Conservation (phyloP, 495 filamentous ascomycete species). For the Aspergillus incahuasiensis region DNA sequence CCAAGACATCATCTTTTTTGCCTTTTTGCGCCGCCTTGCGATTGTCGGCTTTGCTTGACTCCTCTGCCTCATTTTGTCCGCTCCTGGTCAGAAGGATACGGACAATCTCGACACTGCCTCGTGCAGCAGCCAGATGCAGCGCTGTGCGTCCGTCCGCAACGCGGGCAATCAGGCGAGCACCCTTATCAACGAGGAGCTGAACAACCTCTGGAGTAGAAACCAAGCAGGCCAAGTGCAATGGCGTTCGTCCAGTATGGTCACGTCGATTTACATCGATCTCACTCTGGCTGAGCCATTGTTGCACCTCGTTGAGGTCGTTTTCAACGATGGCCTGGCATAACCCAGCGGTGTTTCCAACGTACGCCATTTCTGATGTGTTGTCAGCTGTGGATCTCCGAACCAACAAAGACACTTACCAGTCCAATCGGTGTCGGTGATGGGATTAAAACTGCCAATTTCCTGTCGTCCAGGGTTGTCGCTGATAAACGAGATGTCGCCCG, state of each 20-base stretch:
- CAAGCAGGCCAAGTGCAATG: conserved; percentile 69
- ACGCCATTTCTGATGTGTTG: conserved; percentile 49
- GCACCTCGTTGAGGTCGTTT: conserved; percentile 58
- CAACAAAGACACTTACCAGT: conserved; percentile 52
- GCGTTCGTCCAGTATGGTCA: conserved; percentile 77
- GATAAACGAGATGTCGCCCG: conserved; percentile 64
- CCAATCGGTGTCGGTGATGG: conserved; percentile 76
- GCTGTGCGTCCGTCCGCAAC: conserved; percentile 75
- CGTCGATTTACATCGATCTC: conserved; percentile 55
- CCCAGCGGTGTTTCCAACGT: conserved; percentile 64
- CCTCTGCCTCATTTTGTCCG: conserved; percentile 62
- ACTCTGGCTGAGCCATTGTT: conserved; percentile 61
- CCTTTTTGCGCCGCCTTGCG: conserved; percentile 28
- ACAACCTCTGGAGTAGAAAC: conserved; percentile 63
- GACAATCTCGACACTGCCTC: conserved; percentile 64
- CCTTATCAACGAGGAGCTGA: conserved; percentile 63
- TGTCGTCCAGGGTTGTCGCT: conserved; percentile 77
- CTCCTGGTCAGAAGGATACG: conserved; percentile 65
- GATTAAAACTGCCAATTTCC: conserved; percentile 68
- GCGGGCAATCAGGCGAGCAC: conserved; percentile 65
- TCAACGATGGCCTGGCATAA: conserved; percentile 77
- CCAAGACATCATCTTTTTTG: conserved; percentile 32
- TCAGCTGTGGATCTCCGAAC: not conserved
- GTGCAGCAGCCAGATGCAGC: conserved; percentile 68
- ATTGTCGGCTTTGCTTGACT: conserved; percentile 51